Conservation (phyloP, 106 monocot genomes). For the Apostasia ramifera region DNA sequence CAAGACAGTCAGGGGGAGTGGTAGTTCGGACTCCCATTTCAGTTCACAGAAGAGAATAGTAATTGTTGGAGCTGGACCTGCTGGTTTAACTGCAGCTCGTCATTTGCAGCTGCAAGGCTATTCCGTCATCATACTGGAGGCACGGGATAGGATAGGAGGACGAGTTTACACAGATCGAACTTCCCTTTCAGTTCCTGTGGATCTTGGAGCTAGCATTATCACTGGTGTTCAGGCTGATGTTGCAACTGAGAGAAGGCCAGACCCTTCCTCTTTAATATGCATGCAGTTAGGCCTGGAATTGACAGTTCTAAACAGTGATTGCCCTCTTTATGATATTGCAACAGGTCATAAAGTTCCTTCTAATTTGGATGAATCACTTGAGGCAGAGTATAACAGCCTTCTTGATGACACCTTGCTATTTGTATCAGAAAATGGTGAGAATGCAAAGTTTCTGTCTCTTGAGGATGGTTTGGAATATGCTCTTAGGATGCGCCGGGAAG, state of each 20-base stretch:
- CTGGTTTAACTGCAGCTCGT: slow-evolving; percentile 90
- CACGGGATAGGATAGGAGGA: slow-evolving; percentile 91
- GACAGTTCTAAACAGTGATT: slow-evolving; percentile 91
- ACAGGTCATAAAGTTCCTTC: slow-evolving; percentile 79
- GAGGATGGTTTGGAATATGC: slow-evolving; percentile 93
- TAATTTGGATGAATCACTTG: slow-evolving; percentile 85
- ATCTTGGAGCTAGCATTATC: slow-evolving; percentile 99
- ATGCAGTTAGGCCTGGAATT: slow-evolving; percentile 81
- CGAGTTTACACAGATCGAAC: slow-evolving; percentile 83
- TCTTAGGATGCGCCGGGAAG: slow-evolving; percentile 45
- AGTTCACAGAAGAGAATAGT: slow-evolving; percentile 45
- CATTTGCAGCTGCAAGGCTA: slow-evolving; percentile 90
- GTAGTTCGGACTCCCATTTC: slow-evolving; percentile 11
- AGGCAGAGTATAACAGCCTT: slow-evolving; percentile 94
- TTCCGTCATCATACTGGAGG: slow-evolving; percentile 82
- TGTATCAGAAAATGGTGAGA: slow-evolving; percentile 60
- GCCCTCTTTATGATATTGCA: slow-evolving; percentile 91
- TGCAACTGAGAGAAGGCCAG: slow-evolving; percentile 88
- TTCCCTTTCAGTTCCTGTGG: slow-evolving; percentile 96
- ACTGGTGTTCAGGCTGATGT: slow-evolving; percentile 97
- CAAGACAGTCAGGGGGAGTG: slow-evolving; percentile 5
- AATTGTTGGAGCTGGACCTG: slow-evolving; percentile 88
- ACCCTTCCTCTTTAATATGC: slow-evolving; percentile 93
- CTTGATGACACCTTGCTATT: slow-evolving; percentile 83
- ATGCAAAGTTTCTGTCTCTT: slow-evolving; percentile 58